Conservation (phyloP, 1,284 basidiomycete genomes). For the Leccinum pallidistipes region DNA sequence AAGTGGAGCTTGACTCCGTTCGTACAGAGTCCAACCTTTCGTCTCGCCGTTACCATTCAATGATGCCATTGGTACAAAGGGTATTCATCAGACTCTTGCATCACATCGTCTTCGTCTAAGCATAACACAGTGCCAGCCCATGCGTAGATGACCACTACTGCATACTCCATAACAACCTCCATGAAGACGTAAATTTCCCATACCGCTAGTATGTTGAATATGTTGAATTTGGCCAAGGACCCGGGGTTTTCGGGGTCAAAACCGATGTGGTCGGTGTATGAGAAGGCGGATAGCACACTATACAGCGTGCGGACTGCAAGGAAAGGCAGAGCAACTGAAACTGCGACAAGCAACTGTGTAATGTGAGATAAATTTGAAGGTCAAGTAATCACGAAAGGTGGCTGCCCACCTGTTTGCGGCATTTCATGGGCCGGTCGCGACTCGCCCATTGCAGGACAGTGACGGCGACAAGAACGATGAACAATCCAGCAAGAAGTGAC, state of each 20-base stretch:
- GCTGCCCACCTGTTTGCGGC: slow-evolving; percentile 45
- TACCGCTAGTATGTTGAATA: slow-evolving; percentile 5
- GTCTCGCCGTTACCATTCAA: slow-evolving; percentile 5
- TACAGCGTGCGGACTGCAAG: slow-evolving; percentile 51
- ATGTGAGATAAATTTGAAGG: slow-evolving; percentile 6
- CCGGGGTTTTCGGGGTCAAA: neutral
- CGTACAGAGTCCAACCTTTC: too few species aligned
- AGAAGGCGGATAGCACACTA: slow-evolving; percentile 51
- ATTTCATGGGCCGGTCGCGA: slow-evolving; percentile 45
- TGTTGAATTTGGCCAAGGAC: slow-evolving; percentile 50
- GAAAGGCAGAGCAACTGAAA: slow-evolving; percentile 56
- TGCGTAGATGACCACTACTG: slow-evolving; percentile 50
- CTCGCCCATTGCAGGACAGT: slow-evolving; percentile 51
- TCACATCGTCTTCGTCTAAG: slow-evolving; percentile 34
- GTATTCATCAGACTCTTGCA: slow-evolving; percentile 34
- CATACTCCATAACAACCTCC: slow-evolving; percentile 57
- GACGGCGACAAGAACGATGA: slow-evolving; percentile 42
- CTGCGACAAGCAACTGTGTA: slow-evolving; percentile 38
- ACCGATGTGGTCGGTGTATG: slow-evolving; percentile 24
- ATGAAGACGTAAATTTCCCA: slow-evolving; percentile 52
- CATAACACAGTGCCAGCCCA: slow-evolving; percentile 37
- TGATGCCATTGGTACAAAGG: slow-evolving; percentile 25
- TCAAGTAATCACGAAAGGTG: slow-evolving; percentile 7
- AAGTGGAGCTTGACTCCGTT: too few species aligned
- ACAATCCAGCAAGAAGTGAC: slow-evolving; percentile 51